phyloP scores from a whole-genome alignment of 805 yeast species.

The Torulaspora delbrueckii region DNA sequence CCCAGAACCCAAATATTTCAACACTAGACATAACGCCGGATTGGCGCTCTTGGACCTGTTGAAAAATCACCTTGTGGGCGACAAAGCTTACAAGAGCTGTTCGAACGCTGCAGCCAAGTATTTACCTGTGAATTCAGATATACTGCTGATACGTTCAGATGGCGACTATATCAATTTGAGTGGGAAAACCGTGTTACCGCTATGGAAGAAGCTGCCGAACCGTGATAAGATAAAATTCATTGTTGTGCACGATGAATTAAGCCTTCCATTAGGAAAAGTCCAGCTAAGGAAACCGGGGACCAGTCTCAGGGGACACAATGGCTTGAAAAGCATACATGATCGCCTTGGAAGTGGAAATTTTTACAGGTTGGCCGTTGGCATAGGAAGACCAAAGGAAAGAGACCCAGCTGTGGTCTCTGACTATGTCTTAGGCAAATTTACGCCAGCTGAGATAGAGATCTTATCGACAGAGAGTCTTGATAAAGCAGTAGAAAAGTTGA shows the following conservation, averaged over 20 bases:
- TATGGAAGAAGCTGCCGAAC: conserved; percentile 41
- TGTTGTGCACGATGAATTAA: conserved; percentile 76
- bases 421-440: conserved; percentile 59
- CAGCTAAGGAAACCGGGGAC: conserved; percentile 57
- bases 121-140: conserved; percentile 15
- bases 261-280: conserved; percentile 57
- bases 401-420: conserved; percentile 46
- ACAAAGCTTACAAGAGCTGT: conserved; percentile 11
- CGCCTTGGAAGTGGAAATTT: conserved; percentile 46
- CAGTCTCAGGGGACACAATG: conserved; percentile 80
- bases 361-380: conserved; percentile 69
- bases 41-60: conserved; percentile 46
- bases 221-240: conserved; percentile 41
- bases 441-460: conserved; percentile 40
- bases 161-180: conserved; percentile 62
- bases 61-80: conserved; percentile 22
- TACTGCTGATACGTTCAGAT: conserved; percentile 48
- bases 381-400: conserved; percentile 57
- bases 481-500: conserved; percentile 37
- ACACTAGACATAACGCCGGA: conserved; percentile 78
- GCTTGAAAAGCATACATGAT: conserved; percentile 55
- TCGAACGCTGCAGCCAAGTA: conserved; percentile 12
- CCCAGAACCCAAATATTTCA: conserved; percentile 56
- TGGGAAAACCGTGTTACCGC: conserved; percentile 51
- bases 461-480: conserved; percentile 40